Conservation (phyloP, 257 asterid genomes). For the Thymus quinquecostatus region DNA sequence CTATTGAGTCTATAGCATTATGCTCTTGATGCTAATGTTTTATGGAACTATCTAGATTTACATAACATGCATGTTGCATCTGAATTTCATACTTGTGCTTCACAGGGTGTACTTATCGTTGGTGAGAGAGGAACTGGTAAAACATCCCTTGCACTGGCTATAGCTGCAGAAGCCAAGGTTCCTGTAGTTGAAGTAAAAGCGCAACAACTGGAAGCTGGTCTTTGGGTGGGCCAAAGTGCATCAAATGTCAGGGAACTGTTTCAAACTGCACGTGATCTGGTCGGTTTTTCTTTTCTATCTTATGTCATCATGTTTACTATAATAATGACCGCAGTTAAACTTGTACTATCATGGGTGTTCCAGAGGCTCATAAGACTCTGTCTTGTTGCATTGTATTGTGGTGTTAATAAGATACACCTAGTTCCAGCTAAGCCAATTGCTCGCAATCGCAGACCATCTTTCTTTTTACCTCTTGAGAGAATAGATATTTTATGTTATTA, state of each 20-base stretch:
- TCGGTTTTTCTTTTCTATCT: slow-evolving; percentile 37
- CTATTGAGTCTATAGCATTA: slow-evolving; percentile 21
- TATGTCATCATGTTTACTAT: slow-evolving; percentile 19
- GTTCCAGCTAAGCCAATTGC: no score
- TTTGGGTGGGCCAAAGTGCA: slow-evolving; percentile 99
- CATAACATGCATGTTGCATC: slow-evolving; percentile 25
- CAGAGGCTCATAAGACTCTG: slow-evolving; percentile 15
- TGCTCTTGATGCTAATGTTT: slow-evolving; percentile 2
- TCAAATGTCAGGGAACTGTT: slow-evolving; percentile 93
- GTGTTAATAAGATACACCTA: no score
- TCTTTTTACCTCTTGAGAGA: no score
- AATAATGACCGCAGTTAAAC: not conserved
- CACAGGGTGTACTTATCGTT: slow-evolving; percentile 95
- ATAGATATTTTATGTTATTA: not conserved
- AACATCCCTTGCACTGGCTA: slow-evolving; percentile 94
- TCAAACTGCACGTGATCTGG: slow-evolving; percentile 99
- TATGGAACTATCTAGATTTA: slow-evolving; percentile 3
- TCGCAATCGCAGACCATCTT: no score
- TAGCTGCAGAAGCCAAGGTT: slow-evolving; percentile 97
- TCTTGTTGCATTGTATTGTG: no score
- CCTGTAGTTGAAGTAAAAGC: slow-evolving; percentile 95
- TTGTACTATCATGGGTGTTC: not conserved
- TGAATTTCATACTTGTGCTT: slow-evolving; percentile 34
- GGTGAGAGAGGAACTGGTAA: slow-evolving; percentile 99
- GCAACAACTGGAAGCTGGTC: slow-evolving; percentile 89